Evolutionary conservation across 2,329 filamentous ascomycete species (phyloP).

Genomic region (Ramularia endophylla): DNA sequence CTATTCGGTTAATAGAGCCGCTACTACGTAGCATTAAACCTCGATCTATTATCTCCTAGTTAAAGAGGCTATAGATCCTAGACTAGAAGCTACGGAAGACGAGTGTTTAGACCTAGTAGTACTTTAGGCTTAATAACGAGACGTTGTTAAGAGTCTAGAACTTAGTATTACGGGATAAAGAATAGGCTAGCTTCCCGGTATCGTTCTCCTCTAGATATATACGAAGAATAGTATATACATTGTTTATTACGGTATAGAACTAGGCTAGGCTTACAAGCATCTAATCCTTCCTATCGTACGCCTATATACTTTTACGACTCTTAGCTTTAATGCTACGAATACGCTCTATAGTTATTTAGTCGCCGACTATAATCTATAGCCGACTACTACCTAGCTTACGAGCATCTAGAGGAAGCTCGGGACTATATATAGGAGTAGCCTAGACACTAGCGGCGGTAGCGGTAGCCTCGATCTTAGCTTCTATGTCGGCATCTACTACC

Average conservation of each 20-base stretch:
- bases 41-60: background rate
- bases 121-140: background rate
- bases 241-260: constrained; percentile 1
- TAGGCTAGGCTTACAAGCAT: background rate
- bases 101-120: background rate
- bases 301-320: background rate
- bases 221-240: background rate
- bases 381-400: no score
- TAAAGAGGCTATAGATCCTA: background rate
- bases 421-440: no score
- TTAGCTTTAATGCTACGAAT: background rate
- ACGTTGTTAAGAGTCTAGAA: background rate
- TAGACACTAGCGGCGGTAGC: no score
- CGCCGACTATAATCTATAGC: background rate
- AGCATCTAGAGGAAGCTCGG: no score
- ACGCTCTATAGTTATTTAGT: constrained; percentile 1
- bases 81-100: background rate
- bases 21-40: background rate
- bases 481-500: no score
- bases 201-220: background rate
- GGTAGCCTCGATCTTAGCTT: no score
- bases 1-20: background rate
- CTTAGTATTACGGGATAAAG: background rate
- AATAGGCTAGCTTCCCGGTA: background rate
- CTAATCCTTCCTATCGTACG: background rate